A percentile compares a stretch with the other conserved stretches of the same genome.
Conservation (phyloP, 139 green algal species). For the Micromonas pusilla region DNA sequence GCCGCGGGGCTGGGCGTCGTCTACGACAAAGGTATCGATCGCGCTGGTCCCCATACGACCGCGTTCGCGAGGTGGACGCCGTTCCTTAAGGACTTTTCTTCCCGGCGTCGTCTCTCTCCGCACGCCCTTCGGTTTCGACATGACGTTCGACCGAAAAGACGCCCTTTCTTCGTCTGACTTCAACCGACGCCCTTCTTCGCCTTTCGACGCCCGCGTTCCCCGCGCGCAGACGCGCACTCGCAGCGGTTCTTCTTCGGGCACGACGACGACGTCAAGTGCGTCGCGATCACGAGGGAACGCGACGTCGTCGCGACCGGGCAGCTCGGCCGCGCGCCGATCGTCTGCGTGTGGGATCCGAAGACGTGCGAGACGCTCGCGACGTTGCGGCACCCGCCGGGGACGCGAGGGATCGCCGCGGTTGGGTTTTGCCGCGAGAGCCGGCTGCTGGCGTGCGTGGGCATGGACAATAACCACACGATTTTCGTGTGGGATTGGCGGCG, state of each 20-base stretch:
- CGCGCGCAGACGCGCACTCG: slow-evolving; percentile 33
- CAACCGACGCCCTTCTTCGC: too few species aligned
- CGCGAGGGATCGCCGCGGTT: slow-evolving; percentile 7
- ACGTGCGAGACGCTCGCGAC: background rate
- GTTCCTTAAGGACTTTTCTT: too few species aligned
- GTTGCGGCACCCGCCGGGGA: background rate
- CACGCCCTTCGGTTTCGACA: too few species aligned
- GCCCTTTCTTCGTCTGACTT: too few species aligned
- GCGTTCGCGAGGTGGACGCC: too few species aligned
- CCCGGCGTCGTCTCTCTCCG: too few species aligned
- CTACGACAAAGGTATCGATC: slow-evolving; percentile 53
- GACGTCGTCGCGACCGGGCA: slow-evolving; percentile 8
- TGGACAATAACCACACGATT: slow-evolving; percentile 31
- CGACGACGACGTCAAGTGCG: slow-evolving; percentile 52
- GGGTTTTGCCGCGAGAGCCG: background rate
- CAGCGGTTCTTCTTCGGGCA: slow-evolving; percentile 61
- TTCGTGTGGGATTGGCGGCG: slow-evolving; percentile 22
- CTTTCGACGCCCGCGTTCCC: too few species aligned
- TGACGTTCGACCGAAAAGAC: too few species aligned
- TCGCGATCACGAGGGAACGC: slow-evolving; percentile 36
- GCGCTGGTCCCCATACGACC: too few species aligned
- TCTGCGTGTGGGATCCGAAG: slow-evolving; percentile 23
- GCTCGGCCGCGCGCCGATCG: slow-evolving; percentile 6
- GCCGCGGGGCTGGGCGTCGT: slow-evolving; percentile 49
- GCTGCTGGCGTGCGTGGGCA: background rate